phyloP scores from a whole-genome alignment of 805 yeast species.

The Yamadazyma endophytica region DNA sequence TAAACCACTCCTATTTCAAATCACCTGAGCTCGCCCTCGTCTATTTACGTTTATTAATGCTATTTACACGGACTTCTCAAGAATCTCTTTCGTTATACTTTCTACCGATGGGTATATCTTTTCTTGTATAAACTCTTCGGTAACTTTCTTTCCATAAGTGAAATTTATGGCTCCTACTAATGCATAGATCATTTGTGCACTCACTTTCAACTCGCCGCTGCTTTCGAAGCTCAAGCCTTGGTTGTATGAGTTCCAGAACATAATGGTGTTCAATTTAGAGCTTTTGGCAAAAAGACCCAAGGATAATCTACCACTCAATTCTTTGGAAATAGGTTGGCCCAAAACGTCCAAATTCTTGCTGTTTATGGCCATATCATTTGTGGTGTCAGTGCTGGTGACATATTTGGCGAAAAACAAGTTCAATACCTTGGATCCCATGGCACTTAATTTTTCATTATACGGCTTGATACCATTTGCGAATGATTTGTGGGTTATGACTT shows the following conservation, averaged over 20 bases:
- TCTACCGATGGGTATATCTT: slow-evolving; percentile 43
- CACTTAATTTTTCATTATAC: slow-evolving; percentile 78
- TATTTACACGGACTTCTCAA: slow-evolving; percentile 20
- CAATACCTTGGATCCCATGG: slow-evolving; percentile 64
- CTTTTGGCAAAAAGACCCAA: slow-evolving; percentile 50
- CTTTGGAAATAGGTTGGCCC: slow-evolving; percentile 53
- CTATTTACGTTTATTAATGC: slow-evolving; percentile 46
- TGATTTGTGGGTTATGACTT: slow-evolving; percentile 88
- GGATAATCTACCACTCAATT: slow-evolving; percentile 46
- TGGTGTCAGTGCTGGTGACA: slow-evolving; percentile 21
- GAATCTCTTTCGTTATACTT: slow-evolving; percentile 28
- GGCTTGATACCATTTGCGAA: slow-evolving; percentile 90
- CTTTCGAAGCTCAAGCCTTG: slow-evolving; percentile 39
- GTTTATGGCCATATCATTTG: slow-evolving; percentile 36
- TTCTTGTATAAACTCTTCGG: slow-evolving; percentile 53
- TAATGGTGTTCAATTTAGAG: slow-evolving; percentile 44
- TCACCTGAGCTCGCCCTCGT: too few species aligned
- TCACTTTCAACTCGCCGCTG: slow-evolving; percentile 56
- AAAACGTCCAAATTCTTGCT: slow-evolving; percentile 54
- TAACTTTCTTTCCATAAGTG: slow-evolving; percentile 55
- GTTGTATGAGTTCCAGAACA: slow-evolving; percentile 66
- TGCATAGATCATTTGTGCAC: slow-evolving; percentile 54
- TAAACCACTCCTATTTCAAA: too few species aligned
- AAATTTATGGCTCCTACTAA: slow-evolving; percentile 66
- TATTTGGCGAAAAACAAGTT: slow-evolving; percentile 46